phyloP scores from a whole-genome alignment of 2,329 filamentous ascomycete species.

The Exophiala calicioides region DNA sequence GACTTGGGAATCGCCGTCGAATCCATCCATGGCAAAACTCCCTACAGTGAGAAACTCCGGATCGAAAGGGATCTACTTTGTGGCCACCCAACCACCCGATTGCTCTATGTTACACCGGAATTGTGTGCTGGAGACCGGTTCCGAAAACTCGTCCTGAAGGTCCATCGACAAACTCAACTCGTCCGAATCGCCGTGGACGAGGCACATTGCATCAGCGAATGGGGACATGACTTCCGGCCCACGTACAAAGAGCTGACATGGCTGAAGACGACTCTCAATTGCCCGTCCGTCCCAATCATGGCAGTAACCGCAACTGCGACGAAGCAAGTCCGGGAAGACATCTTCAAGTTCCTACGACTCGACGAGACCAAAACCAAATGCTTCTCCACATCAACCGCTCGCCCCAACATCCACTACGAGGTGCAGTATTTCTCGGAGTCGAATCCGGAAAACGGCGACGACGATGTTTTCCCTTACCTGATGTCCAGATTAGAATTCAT shows the following conservation, averaged over 20 bases:
- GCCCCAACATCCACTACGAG: conserved; percentile 87
- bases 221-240: conserved; percentile 96
- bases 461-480: conserved; percentile 71
- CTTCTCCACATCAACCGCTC: conserved; percentile 81
- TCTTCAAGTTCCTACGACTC: conserved; percentile 73
- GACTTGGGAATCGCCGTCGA: conserved; percentile 75
- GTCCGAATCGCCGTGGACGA: conserved; percentile 88
- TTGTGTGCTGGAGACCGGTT: conserved; percentile 78
- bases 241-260: conserved; percentile 85
- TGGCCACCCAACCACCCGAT: conserved; percentile 77
- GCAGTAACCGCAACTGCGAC: conserved; percentile 93
- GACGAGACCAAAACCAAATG: conserved; percentile 56
- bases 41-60: conserved; percentile 61
- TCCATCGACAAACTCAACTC: conserved; percentile 81
- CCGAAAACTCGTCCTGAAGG: conserved; percentile 69
- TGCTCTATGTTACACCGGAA: conserved; percentile 93
- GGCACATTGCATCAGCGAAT: conserved; percentile 96
- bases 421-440: conserved; percentile 62
- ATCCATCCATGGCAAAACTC: conserved; percentile 82
- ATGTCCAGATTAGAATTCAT: conserved; percentile 73
- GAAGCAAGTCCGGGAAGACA: conserved; percentile 74
- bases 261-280: conserved; percentile 69
- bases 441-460: conserved; percentile 59
- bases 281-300: conserved; percentile 85
- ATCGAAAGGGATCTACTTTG: conserved; percentile 82